A percentile compares a stretch with the other conserved stretches of the same genome.
These are phyloP conservation scores for Penicillium dipodomyicola DNA, from an alignment of 495 filamentous ascomycete species.

Conservation along the genomic window DNA sequence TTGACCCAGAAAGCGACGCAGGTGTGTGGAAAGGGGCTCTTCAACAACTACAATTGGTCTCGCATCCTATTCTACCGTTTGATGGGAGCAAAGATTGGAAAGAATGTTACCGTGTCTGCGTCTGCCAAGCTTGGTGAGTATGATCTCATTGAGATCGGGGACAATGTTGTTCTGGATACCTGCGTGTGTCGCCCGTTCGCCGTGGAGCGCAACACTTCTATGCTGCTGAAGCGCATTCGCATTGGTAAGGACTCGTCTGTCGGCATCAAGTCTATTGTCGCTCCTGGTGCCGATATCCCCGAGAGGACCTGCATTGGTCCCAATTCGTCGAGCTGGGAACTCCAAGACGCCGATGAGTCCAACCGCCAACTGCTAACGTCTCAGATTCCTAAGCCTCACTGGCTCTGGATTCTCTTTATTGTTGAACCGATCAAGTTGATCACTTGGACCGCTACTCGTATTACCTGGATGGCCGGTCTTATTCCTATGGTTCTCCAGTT, in stretches of 20 bases:
- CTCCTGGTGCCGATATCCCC: slow-evolving; percentile 40
- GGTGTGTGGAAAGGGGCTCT: slow-evolving; percentile 40
- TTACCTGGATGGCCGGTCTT: slow-evolving; percentile 43
- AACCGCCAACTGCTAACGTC: slow-evolving; percentile 34
- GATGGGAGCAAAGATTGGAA: slow-evolving; percentile 43
- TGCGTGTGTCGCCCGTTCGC: slow-evolving; percentile 44
- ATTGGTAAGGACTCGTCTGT: slow-evolving; percentile 37
- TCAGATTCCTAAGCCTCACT: slow-evolving; percentile 34
- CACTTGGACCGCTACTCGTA: slow-evolving; percentile 24
- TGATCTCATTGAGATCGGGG: slow-evolving; percentile 45
- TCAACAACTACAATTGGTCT: slow-evolving; percentile 30
- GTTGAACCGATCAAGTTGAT: slow-evolving; percentile 31
- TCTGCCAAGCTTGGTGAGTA: slow-evolving; percentile 41
- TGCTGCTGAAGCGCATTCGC: slow-evolving; percentile 44
- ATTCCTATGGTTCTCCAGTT: slow-evolving; percentile 32
- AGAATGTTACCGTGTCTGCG: slow-evolving; percentile 33
- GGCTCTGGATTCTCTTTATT: slow-evolving; percentile 28
- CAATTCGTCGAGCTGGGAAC: slow-evolving; percentile 48
- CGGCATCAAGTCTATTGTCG: slow-evolving; percentile 39
- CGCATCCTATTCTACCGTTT: slow-evolving; percentile 40
- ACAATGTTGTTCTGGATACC: slow-evolving; percentile 35
- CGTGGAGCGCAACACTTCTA: slow-evolving; percentile 45
- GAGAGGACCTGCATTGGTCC: slow-evolving; percentile 43
- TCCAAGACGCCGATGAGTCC: slow-evolving; percentile 36
- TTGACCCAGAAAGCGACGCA: slow-evolving; percentile 42